Evolutionary conservation across 305 asterid species (phyloP).

Genomic region (Ajuga reptans): DNA sequence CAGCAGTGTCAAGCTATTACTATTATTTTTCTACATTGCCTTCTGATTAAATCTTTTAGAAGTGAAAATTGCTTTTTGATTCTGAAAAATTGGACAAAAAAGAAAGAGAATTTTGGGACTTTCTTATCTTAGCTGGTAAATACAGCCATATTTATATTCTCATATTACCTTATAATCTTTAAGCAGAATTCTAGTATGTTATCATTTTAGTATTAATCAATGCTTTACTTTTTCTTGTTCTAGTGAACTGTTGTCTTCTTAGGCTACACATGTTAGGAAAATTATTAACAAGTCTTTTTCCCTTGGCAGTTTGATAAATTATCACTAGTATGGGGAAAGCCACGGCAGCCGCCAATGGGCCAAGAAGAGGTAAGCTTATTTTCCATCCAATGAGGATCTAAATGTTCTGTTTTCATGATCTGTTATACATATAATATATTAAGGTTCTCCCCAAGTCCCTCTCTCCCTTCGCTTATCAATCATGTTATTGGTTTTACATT

Average conservation of each 20-base stretch:
- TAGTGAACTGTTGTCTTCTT: neutral
- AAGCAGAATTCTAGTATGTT: constrained; percentile 3
- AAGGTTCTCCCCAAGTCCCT: neutral
- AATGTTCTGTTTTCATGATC: constrained; percentile 10
- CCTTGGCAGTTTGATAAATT: constrained; percentile 62
- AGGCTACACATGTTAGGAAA: neutral
- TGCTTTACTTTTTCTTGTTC: neutral
- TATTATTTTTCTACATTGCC: neutral
- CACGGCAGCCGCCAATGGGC: constrained; percentile 86
- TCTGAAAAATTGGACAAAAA: neutral
- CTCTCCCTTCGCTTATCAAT: neutral
- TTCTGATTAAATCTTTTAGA: neutral
- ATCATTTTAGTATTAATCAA: neutral
- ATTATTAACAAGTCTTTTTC: constrained; percentile 19
- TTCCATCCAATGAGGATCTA: constrained; percentile 6
- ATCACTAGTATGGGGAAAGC: constrained; percentile 95
- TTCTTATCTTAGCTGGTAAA: neutral
- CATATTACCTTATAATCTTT: neutral
- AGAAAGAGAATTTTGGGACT: neutral
- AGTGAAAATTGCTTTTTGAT: neutral
- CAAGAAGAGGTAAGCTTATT: constrained; percentile 61
- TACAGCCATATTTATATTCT: constrained; percentile 5
- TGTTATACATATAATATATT: neutral
- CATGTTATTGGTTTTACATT: neutral
- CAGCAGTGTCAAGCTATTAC: neutral